Evolutionary conservation across 805 yeast genomes (phyloP).

Genomic region (Kodamaea sagamina): DNA sequence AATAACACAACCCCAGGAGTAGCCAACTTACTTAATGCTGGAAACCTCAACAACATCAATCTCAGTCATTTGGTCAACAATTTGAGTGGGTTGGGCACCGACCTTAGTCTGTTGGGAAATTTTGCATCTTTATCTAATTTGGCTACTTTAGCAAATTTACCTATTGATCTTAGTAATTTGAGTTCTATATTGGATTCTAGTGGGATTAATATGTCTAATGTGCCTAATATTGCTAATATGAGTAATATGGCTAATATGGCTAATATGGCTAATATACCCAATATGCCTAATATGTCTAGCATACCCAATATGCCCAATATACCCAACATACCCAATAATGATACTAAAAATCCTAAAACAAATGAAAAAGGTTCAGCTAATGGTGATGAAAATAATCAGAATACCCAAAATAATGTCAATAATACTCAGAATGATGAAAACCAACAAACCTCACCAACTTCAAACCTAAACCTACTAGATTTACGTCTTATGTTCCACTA

Average conservation of each 20-base stretch:
- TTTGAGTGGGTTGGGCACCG: conserved; percentile 37
- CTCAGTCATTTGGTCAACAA: conserved; percentile 45
- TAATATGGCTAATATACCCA: conserved; percentile 13
- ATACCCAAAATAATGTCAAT: too few species aligned
- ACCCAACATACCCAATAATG: too few species aligned
- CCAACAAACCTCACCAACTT: too few species aligned
- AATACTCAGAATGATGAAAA: too few species aligned
- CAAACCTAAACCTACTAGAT: conserved; percentile 66
- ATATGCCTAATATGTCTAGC: conserved; percentile 13
- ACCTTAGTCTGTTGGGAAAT: conserved; percentile 37
- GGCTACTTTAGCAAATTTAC: conserved; percentile 46
- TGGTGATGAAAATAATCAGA: too few species aligned
- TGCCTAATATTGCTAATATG: conserved; percentile 4
- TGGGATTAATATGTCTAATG: neutral
- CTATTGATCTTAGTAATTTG: conserved; percentile 40
- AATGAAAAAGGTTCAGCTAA: too few species aligned
- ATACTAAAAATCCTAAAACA: too few species aligned
- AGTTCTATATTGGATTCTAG: too few species aligned
- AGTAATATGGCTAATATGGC: conserved; percentile 12
- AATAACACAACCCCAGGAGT: neutral
- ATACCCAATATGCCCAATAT: too few species aligned
- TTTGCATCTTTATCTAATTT: conserved; percentile 41
- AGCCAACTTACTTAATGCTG: conserved; percentile 25
- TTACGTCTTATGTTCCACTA: conserved; percentile 84
- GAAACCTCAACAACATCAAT: conserved; percentile 44